These are phyloP conservation scores for Coemansia furcata DNA, from an alignment of 192 early-diverging fungal genomes.

Conservation along the genomic window DNA sequence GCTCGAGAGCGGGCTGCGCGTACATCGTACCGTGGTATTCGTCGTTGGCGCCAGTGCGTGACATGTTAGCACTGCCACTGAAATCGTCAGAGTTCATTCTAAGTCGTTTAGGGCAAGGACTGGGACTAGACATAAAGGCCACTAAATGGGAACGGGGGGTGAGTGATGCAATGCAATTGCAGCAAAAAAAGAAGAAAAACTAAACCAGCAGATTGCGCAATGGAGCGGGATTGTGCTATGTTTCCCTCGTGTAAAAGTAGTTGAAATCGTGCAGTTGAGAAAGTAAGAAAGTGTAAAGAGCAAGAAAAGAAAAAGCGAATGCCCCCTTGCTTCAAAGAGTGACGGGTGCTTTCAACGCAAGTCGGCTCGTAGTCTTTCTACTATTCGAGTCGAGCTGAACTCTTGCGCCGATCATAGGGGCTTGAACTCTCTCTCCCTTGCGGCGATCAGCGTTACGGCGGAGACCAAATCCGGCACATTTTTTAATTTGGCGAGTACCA, in stretches of 20 bases:
- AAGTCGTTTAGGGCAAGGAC: constrained; percentile 8
- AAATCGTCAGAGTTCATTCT: constrained; percentile 19
- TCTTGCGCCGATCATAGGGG: too few relatives aligned
- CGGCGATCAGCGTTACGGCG: too few relatives aligned
- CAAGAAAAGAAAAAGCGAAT: not conserved
- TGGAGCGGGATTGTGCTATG: not conserved
- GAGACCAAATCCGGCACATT: too few relatives aligned
- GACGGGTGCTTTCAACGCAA: not conserved
- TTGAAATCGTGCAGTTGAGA: not conserved
- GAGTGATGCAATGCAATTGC: not conserved
- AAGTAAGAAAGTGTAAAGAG: not conserved
- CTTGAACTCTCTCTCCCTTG: too few relatives aligned
- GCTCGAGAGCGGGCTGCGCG: constrained; percentile 20
- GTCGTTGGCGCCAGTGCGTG: not conserved
- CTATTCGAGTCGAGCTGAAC: not conserved
- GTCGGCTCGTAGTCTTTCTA: not conserved
- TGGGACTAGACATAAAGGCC: constrained; percentile 18
- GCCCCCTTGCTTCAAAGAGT: not conserved
- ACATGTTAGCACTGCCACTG: not conserved
- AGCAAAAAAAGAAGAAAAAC: not conserved
- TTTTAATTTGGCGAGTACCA: not conserved
- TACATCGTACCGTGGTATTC: constrained; percentile 6
- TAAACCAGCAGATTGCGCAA: not conserved
- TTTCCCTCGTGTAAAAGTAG: not conserved
- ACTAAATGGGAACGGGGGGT: not conserved